phyloP scores from a whole-genome alignment of 768 basidiomycete species.

The Russula foetens region DNA sequence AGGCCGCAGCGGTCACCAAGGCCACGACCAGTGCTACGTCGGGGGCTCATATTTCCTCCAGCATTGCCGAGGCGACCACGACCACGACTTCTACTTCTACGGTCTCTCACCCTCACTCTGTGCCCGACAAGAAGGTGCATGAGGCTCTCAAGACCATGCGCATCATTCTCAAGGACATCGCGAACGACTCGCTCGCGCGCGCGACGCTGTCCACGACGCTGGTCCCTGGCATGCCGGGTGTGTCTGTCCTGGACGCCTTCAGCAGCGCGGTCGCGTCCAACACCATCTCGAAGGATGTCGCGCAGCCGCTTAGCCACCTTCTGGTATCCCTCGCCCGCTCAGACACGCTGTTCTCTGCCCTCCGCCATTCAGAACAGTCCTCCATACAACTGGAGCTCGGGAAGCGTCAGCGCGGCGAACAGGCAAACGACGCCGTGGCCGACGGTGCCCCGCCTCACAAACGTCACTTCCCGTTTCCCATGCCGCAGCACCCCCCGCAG shows the following conservation, averaged over 20 bases:
- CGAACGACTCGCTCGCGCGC: slow-evolving; percentile 48
- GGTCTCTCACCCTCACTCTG: neutral
- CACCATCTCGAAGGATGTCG: slow-evolving; percentile 43
- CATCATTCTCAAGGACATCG: slow-evolving; percentile 49
- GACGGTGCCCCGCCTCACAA: slow-evolving; percentile 30
- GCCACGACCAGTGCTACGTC: neutral
- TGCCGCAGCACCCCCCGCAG: slow-evolving; percentile 9
- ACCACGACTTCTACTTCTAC: too few species aligned
- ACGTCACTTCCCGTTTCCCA: slow-evolving; percentile 20
- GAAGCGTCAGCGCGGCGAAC: slow-evolving; percentile 65
- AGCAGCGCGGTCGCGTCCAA: slow-evolving; percentile 40
- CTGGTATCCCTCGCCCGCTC: slow-evolving; percentile 62
- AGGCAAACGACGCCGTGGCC: neutral
- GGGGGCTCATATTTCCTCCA: slow-evolving; percentile 11
- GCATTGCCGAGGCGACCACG: neutral
- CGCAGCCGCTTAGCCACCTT: slow-evolving; percentile 49
- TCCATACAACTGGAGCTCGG: slow-evolving; percentile 57
- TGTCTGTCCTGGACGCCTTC: slow-evolving; percentile 50
- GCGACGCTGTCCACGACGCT: slow-evolving; percentile 43
- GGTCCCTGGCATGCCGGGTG: slow-evolving; percentile 40
- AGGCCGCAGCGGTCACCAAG: slow-evolving; percentile 26
- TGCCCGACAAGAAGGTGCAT: slow-evolving; percentile 36
- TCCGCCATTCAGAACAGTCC: slow-evolving; percentile 56
- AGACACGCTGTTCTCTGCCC: slow-evolving; percentile 53
- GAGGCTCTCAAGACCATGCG: slow-evolving; percentile 59